phyloP scores from a whole-genome alignment of 495 filamentous ascomycete species.

The Bombardia bombarda region DNA sequence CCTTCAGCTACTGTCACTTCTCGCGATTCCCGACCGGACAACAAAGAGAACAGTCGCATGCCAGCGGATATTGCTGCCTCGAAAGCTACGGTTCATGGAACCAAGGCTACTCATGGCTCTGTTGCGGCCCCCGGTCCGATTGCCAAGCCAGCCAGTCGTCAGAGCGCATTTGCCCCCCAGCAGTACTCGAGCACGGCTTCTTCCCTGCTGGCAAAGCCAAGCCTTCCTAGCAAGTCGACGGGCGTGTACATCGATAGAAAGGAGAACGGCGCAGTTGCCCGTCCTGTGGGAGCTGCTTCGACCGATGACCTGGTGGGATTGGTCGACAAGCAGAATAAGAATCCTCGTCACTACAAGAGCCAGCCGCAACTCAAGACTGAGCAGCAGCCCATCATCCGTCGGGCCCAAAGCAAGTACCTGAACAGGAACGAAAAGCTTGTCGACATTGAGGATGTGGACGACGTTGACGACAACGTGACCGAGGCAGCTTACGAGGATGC shows the following conservation, averaged over 20 bases:
- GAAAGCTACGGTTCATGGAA: conserved; percentile 3
- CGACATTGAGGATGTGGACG: conserved; percentile 15
- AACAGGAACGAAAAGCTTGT: conserved; percentile 11
- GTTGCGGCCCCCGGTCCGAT: neutral
- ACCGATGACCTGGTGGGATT: conserved; percentile 13
- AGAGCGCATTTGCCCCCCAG: neutral
- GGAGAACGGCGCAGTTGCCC: conserved; percentile 11
- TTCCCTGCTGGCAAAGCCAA: conserved; percentile 32
- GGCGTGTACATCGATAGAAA: conserved; percentile 58
- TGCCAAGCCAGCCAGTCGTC: conserved; percentile 7
- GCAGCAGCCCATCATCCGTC: conserved; percentile 19
- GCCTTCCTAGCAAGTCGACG: conserved; percentile 51
- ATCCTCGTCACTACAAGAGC: conserved; percentile 37
- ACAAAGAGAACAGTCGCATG: conserved; percentile 27
- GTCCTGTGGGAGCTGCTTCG: conserved; percentile 3
- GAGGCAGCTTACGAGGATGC: conserved; percentile 37
- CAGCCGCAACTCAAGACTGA: conserved; percentile 28
- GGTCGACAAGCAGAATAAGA: conserved; percentile 23
- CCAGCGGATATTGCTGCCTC: neutral
- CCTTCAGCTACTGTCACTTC: conserved; percentile 20
- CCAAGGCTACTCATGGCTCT: conserved; percentile 9
- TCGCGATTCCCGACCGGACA: conserved; percentile 43
- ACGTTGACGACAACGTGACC: conserved; percentile 24
- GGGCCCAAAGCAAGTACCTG: conserved; percentile 25
- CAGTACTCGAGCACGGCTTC: conserved; percentile 1